Evolutionary conservation across 2,329 filamentous ascomycete species (phyloP).

Genomic region (Botrytis tulipae): DNA sequence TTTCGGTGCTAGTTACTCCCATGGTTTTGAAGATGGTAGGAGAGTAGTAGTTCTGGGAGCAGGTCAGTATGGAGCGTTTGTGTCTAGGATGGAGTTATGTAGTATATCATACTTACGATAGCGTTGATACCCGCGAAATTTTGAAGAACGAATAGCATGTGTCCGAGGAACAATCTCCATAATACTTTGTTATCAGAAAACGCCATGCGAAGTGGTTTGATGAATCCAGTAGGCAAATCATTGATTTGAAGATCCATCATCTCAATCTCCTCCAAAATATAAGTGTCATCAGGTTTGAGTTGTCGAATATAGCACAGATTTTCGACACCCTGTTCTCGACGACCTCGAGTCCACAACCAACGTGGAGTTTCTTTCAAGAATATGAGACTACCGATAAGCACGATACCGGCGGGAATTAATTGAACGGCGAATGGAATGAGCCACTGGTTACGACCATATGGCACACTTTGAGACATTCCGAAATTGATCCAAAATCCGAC

Average conservation of each 20-base stretch:
- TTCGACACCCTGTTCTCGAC: slow-evolving; percentile 55
- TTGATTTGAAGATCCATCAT: slow-evolving; percentile 65
- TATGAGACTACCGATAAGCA: slow-evolving; percentile 44
- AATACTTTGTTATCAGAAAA: neutral
- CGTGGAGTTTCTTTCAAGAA: slow-evolving; percentile 70
- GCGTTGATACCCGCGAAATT: slow-evolving; percentile 13
- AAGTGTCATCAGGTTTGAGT: slow-evolving; percentile 54
- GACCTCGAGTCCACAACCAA: slow-evolving; percentile 24
- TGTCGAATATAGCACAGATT: slow-evolving; percentile 65
- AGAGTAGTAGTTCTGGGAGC: slow-evolving; percentile 28
- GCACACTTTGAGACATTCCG: slow-evolving; percentile 6
- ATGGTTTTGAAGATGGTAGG: slow-evolving; percentile 30
- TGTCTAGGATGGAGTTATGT: neutral
- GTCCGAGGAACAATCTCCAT: slow-evolving; percentile 4
- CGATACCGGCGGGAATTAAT: slow-evolving; percentile 37
- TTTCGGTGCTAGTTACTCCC: slow-evolving; percentile 29
- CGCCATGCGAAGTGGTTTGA: slow-evolving; percentile 71
- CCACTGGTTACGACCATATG: slow-evolving; percentile 32
- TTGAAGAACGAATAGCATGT: slow-evolving; percentile 6
- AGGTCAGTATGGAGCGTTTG: neutral
- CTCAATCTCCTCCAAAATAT: slow-evolving; percentile 71
- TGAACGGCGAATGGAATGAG: slow-evolving; percentile 41
- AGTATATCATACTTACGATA: neutral
- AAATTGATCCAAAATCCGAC: slow-evolving; percentile 64
- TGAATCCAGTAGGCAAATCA: slow-evolving; percentile 4